A percentile compares a stretch with the other conserved stretches of the same genome.
Conservation (phyloP, 202 grass and related monocot species). For the Setaria italica region DNA sequence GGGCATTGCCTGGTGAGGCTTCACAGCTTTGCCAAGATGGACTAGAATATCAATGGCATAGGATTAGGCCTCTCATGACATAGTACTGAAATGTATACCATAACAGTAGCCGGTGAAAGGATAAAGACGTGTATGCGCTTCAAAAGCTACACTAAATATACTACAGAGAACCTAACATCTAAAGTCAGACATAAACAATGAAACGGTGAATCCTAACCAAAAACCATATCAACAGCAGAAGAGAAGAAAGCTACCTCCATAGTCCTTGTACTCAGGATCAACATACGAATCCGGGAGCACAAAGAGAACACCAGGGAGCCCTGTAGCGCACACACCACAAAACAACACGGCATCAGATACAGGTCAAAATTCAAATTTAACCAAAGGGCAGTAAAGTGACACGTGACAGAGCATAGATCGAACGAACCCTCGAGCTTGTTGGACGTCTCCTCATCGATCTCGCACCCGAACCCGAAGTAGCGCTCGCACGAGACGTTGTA, state of each 20-base stretch:
- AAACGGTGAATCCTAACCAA: neutral
- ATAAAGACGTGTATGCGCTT: neutral
- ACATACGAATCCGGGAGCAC: slow-evolving; percentile 93
- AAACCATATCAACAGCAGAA: neutral
- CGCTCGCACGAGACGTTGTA: slow-evolving; percentile 89
- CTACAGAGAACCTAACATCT: neutral
- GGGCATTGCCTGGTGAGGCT: slow-evolving; percentile 47
- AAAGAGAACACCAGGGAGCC: slow-evolving; percentile 76
- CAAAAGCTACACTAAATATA: neutral
- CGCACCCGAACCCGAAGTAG: slow-evolving; percentile 88
- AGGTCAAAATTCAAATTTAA: neutral
- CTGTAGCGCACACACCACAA: slow-evolving; percentile 43
- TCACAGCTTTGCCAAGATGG: slow-evolving; percentile 65
- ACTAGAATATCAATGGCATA: slow-evolving; percentile 26
- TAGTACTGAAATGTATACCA: neutral
- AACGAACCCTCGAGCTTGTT: slow-evolving; percentile 82
- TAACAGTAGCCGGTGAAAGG: neutral
- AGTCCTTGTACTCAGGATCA: slow-evolving; percentile 83
- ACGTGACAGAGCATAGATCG: neutral
- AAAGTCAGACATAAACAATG: neutral
- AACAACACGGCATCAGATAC: neutral
- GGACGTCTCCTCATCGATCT: slow-evolving; percentile 88
- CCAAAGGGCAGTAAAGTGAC: neutral
- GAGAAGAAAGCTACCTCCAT: slow-evolving; percentile 63
- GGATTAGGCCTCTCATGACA: neutral